These are phyloP conservation scores for Canna indica DNA, from an alignment of 176 grass and related monocot genomes.

Conservation along the genomic window DNA sequence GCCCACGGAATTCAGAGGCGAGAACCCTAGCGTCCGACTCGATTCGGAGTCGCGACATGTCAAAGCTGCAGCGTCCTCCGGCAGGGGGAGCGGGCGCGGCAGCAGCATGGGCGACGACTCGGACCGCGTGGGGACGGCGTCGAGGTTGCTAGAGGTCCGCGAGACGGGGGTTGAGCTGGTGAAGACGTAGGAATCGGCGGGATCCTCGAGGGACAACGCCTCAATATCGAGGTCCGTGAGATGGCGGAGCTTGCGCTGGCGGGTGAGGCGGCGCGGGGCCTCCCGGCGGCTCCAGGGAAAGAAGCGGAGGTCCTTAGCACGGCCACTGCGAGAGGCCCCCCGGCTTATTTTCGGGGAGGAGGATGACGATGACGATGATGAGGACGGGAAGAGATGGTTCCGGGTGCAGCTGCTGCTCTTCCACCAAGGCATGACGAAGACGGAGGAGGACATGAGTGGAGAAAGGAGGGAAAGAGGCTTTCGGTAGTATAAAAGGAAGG, in stretches of 20 bases:
- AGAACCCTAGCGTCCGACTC: not conserved
- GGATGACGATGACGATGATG: conserved; percentile 33
- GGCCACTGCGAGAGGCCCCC: conserved; percentile 3
- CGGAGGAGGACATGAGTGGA: not conserved
- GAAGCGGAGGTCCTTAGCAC: conserved; percentile 1
- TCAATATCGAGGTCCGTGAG: conserved; percentile 28
- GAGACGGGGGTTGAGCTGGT: conserved; percentile 45
- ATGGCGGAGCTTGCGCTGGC: conserved; percentile 66
- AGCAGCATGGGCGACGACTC: conserved; percentile 45
- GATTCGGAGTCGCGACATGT: conserved; percentile 2
- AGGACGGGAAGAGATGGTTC: not conserved
- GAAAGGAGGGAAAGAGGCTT: not conserved
- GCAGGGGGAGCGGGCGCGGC: conserved; percentile 38
- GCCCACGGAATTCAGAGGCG: not conserved
- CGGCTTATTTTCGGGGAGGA: conserved; percentile 23
- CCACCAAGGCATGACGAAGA: conserved; percentile 39
- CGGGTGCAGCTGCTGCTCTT: not conserved
- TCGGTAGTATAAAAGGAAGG: not conserved
- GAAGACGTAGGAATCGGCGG: conserved; percentile 1
- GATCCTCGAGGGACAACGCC: not conserved
- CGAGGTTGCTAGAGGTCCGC: conserved; percentile 28
- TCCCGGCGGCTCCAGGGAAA: not conserved
- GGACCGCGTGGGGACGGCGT: conserved; percentile 28
- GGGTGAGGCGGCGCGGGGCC: conserved; percentile 38
- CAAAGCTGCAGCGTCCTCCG: conserved; percentile 18